A percentile compares a stretch with the other conserved stretches of the same genome.
Evolutionary conservation across 2,329 filamentous ascomycete genomes (phyloP).

Genomic region (Beauveria bassiana): DNA sequence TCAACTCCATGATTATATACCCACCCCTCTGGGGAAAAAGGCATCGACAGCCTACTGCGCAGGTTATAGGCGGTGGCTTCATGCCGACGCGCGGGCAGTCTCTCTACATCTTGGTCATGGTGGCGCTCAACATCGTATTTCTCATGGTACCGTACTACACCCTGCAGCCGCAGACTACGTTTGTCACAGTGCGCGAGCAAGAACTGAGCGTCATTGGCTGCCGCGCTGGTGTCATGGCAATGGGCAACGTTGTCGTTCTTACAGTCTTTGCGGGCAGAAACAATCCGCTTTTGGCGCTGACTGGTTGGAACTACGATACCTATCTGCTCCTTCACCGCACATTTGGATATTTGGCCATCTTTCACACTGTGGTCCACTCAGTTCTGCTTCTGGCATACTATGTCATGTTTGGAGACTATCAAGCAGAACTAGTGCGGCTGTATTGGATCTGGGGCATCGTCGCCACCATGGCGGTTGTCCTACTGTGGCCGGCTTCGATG

Average conservation of each 20-base stretch:
- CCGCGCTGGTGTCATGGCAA: conserved; percentile 25
- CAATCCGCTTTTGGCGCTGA: conserved; percentile 27
- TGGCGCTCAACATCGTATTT: conserved; percentile 27
- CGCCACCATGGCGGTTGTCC: conserved; percentile 20
- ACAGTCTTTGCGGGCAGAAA: conserved; percentile 29
- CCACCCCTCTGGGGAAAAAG: conserved; percentile 23
- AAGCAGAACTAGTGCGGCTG: conserved; percentile 16
- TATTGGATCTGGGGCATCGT: conserved; percentile 30
- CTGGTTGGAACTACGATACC: conserved; percentile 29
- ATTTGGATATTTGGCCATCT: conserved; percentile 61
- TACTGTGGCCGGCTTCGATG: conserved; percentile 21
- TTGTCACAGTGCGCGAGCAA: conserved; percentile 18
- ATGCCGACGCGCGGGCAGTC: conserved; percentile 29
- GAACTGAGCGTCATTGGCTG: conserved; percentile 28
- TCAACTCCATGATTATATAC: conserved; percentile 24
- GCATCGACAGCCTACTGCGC: conserved; percentile 24
- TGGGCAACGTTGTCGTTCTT: conserved; percentile 25
- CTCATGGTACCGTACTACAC: conserved; percentile 23
- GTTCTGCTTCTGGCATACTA: conserved; percentile 24
- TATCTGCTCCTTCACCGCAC: conserved; percentile 31
- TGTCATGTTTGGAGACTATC: conserved; percentile 17
- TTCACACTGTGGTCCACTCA: conserved; percentile 59
- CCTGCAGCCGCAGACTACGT: conserved; percentile 22
- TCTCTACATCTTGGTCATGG: conserved; percentile 25
- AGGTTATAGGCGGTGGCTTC: conserved; percentile 18